Evolutionary conservation across 2,329 filamentous ascomycete species (phyloP).

Genomic region (Penicillium fuscoglaucum): DNA sequence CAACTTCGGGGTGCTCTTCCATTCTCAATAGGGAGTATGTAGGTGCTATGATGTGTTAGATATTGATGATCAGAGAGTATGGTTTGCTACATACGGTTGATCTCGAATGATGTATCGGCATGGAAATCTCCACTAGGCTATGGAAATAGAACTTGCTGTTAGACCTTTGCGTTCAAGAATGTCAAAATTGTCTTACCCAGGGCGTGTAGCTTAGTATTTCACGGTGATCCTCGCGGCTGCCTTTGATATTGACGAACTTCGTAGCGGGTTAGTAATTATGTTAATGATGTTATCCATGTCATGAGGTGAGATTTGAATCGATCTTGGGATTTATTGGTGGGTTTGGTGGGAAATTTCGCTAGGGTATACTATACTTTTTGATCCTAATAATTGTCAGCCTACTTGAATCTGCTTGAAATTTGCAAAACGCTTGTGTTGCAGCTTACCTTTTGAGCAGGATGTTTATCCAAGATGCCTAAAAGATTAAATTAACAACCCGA

Average conservation of each 20-base stretch:
- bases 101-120: conserved; percentile 54
- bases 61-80: background rate
- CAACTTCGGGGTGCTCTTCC: conserved; percentile 52
- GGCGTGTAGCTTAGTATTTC: conserved; percentile 50
- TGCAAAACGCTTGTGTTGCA: accelerated
- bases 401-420: too few relatives aligned
- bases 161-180: background rate
- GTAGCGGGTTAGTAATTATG: background rate
- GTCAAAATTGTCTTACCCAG: conserved; percentile 31
- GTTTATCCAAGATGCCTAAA: conserved; percentile 6
- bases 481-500: background rate
- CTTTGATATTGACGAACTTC: conserved; percentile 48
- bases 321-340: too few relatives aligned
- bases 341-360: background rate
- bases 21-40: conserved; percentile 54
- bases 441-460: conserved; percentile 15
- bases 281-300: background rate
- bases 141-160: background rate
- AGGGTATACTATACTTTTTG: conserved; percentile 1
- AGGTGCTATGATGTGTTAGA: conserved; percentile 36
- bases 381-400: background rate
- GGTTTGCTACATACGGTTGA: conserved; percentile 40
- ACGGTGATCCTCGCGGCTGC: conserved; percentile 49
- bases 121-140: conserved; percentile 49
- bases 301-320: background rate